A percentile compares a stretch with the other conserved stretches of the same genome.
phyloP scores from a whole-genome alignment of 768 basidiomycete species.

The Russula virescens region DNA sequence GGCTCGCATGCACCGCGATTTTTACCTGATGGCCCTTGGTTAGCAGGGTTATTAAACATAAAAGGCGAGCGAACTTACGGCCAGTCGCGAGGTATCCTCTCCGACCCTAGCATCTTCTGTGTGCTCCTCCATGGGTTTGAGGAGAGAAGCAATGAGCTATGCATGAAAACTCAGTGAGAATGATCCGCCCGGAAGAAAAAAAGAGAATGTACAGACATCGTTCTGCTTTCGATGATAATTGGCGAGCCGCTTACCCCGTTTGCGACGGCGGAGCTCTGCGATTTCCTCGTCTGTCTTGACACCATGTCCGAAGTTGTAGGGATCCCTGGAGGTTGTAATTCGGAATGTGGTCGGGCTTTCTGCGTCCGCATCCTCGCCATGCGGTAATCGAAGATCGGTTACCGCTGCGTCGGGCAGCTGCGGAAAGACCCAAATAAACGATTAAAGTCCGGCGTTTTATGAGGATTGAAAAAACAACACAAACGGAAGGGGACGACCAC shows the following conservation, averaged over 20 bases:
- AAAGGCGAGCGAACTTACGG: slow-evolving; percentile 40
- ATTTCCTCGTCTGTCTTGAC: slow-evolving; percentile 60
- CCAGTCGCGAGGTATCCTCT: slow-evolving; percentile 58
- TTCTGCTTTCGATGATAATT: slow-evolving; percentile 69
- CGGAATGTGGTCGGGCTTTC: slow-evolving; percentile 38
- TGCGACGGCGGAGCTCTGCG: slow-evolving; percentile 50
- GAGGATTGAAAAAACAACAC: not conserved
- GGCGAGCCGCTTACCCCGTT: slow-evolving; percentile 57
- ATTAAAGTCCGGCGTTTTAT: not conserved
- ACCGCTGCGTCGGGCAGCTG: slow-evolving; percentile 21
- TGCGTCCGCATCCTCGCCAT: slow-evolving; percentile 31
- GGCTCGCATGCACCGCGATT: slow-evolving; percentile 80
- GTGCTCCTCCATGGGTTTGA: slow-evolving; percentile 89
- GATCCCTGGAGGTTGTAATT: slow-evolving; percentile 43
- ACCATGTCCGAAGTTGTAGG: slow-evolving; percentile 58
- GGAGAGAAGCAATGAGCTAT: slow-evolving; percentile 78
- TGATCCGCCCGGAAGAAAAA: not conserved
- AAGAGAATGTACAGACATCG: slow-evolving; percentile 43
- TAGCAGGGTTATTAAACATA: not conserved
- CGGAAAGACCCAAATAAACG: not conserved
- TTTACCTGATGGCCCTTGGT: slow-evolving; percentile 53
- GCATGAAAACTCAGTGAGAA: slow-evolving; percentile 6
- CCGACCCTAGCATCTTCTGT: slow-evolving; percentile 73
- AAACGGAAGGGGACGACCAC: not conserved
- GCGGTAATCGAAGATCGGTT: slow-evolving; percentile 18